phyloP scores from a whole-genome alignment of 164 flowering plant genomes.

The Hamamelis virginiana region DNA sequence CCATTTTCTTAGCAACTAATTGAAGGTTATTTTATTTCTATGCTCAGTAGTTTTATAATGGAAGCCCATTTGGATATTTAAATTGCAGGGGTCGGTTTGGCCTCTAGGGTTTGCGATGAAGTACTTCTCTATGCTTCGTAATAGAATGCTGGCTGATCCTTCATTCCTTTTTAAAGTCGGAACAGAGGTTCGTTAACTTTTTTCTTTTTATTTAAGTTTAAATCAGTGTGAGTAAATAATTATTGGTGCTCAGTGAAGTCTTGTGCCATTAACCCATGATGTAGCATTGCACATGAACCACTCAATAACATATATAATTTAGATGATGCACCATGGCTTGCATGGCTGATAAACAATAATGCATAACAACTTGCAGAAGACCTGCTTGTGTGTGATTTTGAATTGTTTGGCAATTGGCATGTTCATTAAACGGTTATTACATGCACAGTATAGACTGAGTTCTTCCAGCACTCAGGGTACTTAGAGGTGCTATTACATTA shows the following conservation, averaged over 20 bases:
- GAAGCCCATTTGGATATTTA: not conserved
- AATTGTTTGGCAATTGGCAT: not conserved
- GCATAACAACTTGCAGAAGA: too few species aligned
- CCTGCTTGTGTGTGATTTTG: too few species aligned
- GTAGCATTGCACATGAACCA: too few species aligned
- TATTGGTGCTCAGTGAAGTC: too few species aligned
- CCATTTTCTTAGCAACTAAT: too few species aligned
- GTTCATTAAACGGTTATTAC: not conserved
- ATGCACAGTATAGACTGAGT: not conserved
- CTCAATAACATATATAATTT: too few species aligned
- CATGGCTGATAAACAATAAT: too few species aligned
- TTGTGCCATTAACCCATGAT: too few species aligned
- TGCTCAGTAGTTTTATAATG: not conserved
- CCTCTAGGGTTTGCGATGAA: conserved; percentile 60
- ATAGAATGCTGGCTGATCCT: conserved; percentile 92
- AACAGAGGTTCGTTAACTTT: conserved; percentile 55
- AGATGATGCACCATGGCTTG: too few species aligned
- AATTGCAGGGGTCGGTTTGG: conserved; percentile 61
- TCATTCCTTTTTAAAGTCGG: conserved; percentile 89
- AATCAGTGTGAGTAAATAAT: too few species aligned
- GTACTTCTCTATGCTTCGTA: conserved; percentile 69
- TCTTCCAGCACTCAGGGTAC: not conserved
- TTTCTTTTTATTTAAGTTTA: too few species aligned
- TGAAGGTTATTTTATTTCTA: too few species aligned
- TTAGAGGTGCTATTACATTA: not conserved